A percentile compares a stretch with the other conserved stretches of the same genome.
phyloP scores from a whole-genome alignment of 2,329 filamentous ascomycete genomes.

The Nemania diffusa region DNA sequence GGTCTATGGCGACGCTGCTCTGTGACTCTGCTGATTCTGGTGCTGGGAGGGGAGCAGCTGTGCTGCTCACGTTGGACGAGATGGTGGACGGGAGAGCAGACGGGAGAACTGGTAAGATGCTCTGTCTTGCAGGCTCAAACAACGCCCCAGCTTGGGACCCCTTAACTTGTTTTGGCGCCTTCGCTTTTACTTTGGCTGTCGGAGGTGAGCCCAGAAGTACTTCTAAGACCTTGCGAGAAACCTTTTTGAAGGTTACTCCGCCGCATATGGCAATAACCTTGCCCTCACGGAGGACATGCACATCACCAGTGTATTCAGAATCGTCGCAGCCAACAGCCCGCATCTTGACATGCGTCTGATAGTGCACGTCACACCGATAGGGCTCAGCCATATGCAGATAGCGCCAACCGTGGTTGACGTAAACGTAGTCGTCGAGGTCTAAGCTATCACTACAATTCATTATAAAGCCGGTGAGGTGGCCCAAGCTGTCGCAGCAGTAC shows the following conservation, averaged over 20 bases:
- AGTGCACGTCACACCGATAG: conserved; percentile 4
- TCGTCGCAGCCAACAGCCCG: neutral
- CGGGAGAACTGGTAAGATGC: neutral
- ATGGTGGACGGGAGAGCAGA: neutral
- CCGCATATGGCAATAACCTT: conserved; percentile 2
- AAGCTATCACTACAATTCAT: conserved; percentile 19
- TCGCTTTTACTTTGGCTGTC: neutral
- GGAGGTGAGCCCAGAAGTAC: neutral
- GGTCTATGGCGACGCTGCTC: neutral
- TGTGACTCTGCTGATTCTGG: neutral
- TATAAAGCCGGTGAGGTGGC: conserved; percentile 19
- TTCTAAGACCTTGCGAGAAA: neutral
- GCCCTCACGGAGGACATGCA: conserved; percentile 14
- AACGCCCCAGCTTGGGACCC: neutral
- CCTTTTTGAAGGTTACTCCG: neutral
- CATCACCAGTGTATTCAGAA: conserved; percentile 16
- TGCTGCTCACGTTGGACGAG: neutral
- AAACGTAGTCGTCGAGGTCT: conserved; percentile 13
- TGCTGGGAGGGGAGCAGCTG: conserved; percentile 1
- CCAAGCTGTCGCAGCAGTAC: conserved; percentile 14
- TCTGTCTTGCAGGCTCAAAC: neutral
- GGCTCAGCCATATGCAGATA: neutral
- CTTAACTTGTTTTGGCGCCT: neutral
- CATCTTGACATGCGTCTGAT: conserved; percentile 28
- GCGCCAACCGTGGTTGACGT: conserved; percentile 25